A percentile compares a stretch with the other conserved stretches of the same genome.
phyloP scores from a whole-genome alignment of 768 basidiomycete genomes.

The Coprinellus micaceus region DNA sequence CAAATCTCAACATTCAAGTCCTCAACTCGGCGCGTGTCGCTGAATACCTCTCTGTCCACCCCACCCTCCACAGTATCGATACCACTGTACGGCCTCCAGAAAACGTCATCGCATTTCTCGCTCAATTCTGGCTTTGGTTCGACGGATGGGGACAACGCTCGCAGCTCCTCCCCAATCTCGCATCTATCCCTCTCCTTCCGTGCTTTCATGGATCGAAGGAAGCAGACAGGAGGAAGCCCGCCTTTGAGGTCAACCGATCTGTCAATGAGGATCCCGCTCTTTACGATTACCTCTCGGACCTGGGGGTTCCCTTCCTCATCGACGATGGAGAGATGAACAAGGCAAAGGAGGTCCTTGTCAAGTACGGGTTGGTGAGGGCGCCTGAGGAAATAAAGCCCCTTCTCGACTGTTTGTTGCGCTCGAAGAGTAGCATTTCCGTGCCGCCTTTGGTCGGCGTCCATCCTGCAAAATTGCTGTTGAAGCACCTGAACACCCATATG shows the following conservation, averaged over 20 bases:
- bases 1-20: constrained; percentile 27
- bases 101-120: constrained; percentile 29
- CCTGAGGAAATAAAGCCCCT: not conserved
- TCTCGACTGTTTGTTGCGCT: not conserved
- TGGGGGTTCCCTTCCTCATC: not conserved
- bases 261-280: not conserved
- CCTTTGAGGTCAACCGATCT: not conserved
- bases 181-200: not conserved
- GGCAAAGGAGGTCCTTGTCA: not conserved
- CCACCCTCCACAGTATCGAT: constrained; percentile 21
- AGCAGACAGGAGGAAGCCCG: not conserved
- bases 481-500: not conserved
- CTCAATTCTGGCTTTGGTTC: constrained; percentile 44
- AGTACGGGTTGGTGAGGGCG: not conserved
- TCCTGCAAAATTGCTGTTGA: not conserved
- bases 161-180: not conserved
- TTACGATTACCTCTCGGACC: not conserved
- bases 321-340: not conserved
- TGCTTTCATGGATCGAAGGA: not conserved
- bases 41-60: constrained; percentile 25
- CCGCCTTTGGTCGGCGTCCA: not conserved
- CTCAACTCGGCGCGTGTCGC: constrained; percentile 25
- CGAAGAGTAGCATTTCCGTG: not conserved
- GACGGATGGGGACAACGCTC: constrained; percentile 16
- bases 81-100: constrained; percentile 16